Evolutionary conservation across 1,284 basidiomycete species (phyloP), one percentile per base, ranked within the genome.

Genomic region (Quambalaria eucalypti): DNA sequence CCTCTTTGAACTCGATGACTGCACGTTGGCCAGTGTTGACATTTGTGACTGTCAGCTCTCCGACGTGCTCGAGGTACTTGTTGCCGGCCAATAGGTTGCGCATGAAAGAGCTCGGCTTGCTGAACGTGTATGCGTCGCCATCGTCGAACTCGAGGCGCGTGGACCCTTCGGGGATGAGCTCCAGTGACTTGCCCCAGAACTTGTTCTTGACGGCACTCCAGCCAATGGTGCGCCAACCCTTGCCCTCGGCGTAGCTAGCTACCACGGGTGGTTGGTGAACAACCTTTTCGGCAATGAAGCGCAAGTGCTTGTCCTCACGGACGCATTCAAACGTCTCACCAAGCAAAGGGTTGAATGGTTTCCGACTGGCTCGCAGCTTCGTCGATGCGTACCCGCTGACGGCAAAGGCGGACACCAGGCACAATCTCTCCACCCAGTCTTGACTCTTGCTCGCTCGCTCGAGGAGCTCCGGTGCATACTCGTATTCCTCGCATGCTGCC

Each of bases 11-110:
- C 47, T 71, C 66, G 25, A 75, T 38, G 25, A 69, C 66, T 0
- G 64, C 54, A 0, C 62, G 54, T 46, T 68, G 60, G 2, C 70
- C 64, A 2, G 66, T 71, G 21, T 29, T 56, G 29, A 67, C 59
- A 51, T 72, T 72, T 48, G 66, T 67, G 4, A 75, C 65, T 1
- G 51, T 56, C n/a, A 75, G 56, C 44, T 73, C 73, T 28, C 73
- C 73, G 3, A 75, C 73, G 47, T 75, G 71, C 55, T 75, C 73
- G 26, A 75, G 63, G 49, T 75, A 75, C 52, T 75, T 75, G 57
- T 73, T 72, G n/a, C 73, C 73, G 23, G 73, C 73, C 0, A 75
- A 59, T 16, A 75, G 56, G 50, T 75, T 75, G 50, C 73, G 65
- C 68, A 75, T 75, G 28, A 75, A 75, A 23, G 66, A 68, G 29